Evolutionary conservation across 75 land plant species (phyloP).

Genomic region (Larix kaempferi): DNA sequence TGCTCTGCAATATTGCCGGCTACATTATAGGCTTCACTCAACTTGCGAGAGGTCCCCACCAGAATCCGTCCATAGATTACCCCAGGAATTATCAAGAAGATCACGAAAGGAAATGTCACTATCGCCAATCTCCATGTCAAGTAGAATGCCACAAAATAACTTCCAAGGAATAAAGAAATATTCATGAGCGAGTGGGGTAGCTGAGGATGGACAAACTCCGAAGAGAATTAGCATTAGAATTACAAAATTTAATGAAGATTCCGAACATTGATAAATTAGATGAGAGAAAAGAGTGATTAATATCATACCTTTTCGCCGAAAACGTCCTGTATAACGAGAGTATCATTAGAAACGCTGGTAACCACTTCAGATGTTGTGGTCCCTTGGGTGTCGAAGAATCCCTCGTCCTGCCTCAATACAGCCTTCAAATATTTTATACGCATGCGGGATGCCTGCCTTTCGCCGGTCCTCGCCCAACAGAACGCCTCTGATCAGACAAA

Average conservation of each 20-base stretch:
- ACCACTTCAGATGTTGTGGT: slow-evolving; percentile 36
- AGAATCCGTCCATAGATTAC: too few relatives aligned
- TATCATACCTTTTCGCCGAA: slow-evolving; percentile 57
- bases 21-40: slow-evolving; percentile 10
- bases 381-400: slow-evolving; percentile 43
- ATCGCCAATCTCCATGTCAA: slow-evolving; percentile 34
- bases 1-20: too few relatives aligned
- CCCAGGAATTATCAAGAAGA: neutral
- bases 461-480: slow-evolving; percentile 59
- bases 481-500: slow-evolving; percentile 40
- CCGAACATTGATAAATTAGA: too few relatives aligned
- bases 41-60: neutral
- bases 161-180: too few relatives aligned
- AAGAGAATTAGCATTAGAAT: slow-evolving; percentile 1
- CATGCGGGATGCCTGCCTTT: slow-evolving; percentile 56
- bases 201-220: too few relatives aligned
- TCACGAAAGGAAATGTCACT: slow-evolving; percentile 13
- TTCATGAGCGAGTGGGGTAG: too few relatives aligned
- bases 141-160: neutral
- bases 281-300: too few relatives aligned
- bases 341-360: slow-evolving; percentile 40
- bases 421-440: slow-evolving; percentile 52
- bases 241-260: neutral
- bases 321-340: slow-evolving; percentile 49
- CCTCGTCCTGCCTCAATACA: slow-evolving; percentile 60